Conservation (phyloP, 1,139 yeast genomes). For the Debaryomyces singareniensis region DNA sequence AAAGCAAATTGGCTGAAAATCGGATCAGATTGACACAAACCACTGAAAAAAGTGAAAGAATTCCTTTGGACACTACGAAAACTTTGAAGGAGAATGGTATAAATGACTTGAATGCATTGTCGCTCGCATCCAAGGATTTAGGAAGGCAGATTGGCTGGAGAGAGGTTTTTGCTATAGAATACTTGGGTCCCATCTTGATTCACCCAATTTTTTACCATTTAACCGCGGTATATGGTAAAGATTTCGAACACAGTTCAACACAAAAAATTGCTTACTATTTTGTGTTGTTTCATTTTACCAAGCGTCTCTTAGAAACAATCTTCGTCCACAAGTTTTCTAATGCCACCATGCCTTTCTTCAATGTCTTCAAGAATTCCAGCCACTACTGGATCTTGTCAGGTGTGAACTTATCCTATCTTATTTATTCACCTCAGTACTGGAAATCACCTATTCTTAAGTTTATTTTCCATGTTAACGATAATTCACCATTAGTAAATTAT, state of each 20-base stretch:
- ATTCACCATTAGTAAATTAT: constrained; percentile 17
- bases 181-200: constrained; percentile 79
- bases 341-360: constrained; percentile 87
- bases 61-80: constrained; percentile 25
- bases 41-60: constrained; percentile 25
- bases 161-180: constrained; percentile 80
- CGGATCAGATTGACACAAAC: constrained; percentile 32
- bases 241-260: constrained; percentile 24
- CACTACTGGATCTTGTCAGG: constrained; percentile 94
- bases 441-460: constrained; percentile 9
- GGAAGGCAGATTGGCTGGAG: constrained; percentile 95
- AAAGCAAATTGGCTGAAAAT: constrained; percentile 36
- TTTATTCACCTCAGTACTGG: constrained; percentile 50
- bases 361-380: constrained; percentile 79
- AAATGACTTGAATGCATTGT: constrained; percentile 19
- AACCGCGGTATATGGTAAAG: constrained; percentile 13
- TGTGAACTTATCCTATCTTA: constrained; percentile 56
- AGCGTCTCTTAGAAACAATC: constrained; percentile 83
- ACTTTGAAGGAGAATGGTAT: constrained; percentile 28
- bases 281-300: constrained; percentile 68
- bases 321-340: constrained; percentile 79
- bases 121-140: constrained; percentile 66
- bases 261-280: constrained; percentile 50
- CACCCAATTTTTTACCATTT: constrained; percentile 62
- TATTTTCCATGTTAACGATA: constrained; percentile 28